Conservation (phyloP, 805 yeast genomes). For the Debaryomyces prosopidis region DNA sequence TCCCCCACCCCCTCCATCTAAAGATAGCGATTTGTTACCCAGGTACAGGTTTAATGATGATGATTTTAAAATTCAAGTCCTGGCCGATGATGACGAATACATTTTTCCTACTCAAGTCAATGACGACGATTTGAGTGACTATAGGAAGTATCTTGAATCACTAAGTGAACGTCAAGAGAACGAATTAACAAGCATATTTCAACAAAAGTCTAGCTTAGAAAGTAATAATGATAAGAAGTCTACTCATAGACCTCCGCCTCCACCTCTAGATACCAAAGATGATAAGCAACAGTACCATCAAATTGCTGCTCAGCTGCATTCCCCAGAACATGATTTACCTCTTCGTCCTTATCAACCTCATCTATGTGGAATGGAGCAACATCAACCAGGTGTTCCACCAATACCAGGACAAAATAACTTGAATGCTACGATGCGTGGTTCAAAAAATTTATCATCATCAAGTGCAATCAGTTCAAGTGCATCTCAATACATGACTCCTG, state of each 20-base stretch:
- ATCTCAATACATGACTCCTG: background rate
- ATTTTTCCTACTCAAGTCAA: conserved; percentile 12
- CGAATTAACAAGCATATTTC: conserved; percentile 5
- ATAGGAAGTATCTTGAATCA: conserved; percentile 20
- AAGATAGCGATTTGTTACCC: conserved; percentile 10
- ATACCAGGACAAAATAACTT: background rate
- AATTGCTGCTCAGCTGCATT: background rate
- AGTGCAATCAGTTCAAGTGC: background rate
- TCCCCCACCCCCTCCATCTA: conserved; percentile 24
- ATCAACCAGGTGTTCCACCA: background rate
- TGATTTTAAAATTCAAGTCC: conserved; percentile 16
- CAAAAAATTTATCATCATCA: background rate
- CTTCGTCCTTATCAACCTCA: background rate
- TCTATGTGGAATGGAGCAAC: background rate
- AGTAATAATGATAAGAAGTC: background rate
- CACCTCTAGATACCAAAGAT: background rate
- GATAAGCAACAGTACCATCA: background rate
- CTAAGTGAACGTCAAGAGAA: conserved; percentile 16
- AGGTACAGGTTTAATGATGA: conserved; percentile 19
- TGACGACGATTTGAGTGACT: conserved; percentile 17
- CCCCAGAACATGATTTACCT: background rate
- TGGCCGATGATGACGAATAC: conserved; percentile 8
- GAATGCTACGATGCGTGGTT: background rate
- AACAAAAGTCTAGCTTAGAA: background rate
- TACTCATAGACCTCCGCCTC: conserved; percentile 1